A percentile compares a stretch with the other conserved stretches of the same genome.
These are phyloP conservation scores for Candolleomyces eurysporus DNA, from an alignment of 768 basidiomycete genomes.

Conservation along the genomic window DNA sequence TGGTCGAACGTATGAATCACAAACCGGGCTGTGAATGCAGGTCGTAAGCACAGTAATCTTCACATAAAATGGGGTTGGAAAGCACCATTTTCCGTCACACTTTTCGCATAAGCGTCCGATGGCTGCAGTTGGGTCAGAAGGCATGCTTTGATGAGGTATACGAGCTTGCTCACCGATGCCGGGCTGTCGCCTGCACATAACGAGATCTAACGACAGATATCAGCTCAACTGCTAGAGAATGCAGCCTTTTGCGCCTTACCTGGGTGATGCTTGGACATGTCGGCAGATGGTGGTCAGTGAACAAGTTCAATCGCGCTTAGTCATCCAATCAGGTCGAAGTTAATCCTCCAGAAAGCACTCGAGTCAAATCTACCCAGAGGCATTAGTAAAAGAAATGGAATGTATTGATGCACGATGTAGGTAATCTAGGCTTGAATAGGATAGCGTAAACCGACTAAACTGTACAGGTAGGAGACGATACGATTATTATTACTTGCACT, in stretches of 20 bases:
- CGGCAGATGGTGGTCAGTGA: constrained; percentile 3
- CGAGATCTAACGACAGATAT: constrained; percentile 63
- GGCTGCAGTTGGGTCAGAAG: constrained; percentile 45
- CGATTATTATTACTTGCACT: neutral
- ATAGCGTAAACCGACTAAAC: neutral
- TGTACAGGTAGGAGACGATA: neutral
- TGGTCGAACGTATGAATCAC: constrained; percentile 98
- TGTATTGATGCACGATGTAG: too few species aligned
- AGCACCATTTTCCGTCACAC: constrained; percentile 98
- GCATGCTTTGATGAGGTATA: neutral
- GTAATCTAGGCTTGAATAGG: neutral
- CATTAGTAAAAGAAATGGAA: neutral
- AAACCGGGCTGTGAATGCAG: constrained; percentile 71
- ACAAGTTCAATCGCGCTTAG: neutral
- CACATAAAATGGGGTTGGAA: neutral
- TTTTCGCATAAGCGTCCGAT: constrained; percentile 98
- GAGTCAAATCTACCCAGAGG: neutral
- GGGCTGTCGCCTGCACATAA: constrained; percentile 97
- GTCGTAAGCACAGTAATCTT: too few species aligned
- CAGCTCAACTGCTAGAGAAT: neutral
- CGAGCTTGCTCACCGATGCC: constrained; percentile 70
- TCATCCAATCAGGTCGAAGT: neutral
- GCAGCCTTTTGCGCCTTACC: constrained; percentile 39
- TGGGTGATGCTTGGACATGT: constrained; percentile 91
- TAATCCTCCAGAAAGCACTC: neutral